Evolutionary conservation across 352 stramenopile genomes (phyloP), one percentile per base, ranked within the genome.

Genomic region (Phytophthora foliorum): DNA sequence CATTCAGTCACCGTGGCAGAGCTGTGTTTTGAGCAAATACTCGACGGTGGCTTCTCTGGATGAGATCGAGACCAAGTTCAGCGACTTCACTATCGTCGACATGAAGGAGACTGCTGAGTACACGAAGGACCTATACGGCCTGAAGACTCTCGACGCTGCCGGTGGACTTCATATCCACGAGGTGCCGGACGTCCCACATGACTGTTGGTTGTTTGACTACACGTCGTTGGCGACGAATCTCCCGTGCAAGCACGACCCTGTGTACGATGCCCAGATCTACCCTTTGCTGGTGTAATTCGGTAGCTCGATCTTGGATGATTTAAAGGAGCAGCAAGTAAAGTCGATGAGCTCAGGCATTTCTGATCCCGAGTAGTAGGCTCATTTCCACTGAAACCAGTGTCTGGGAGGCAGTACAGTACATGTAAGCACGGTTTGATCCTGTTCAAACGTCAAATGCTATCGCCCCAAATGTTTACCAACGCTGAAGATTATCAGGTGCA

Each of bases 151-250:
- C 4, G 71, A 78, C 53, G 54, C 42, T 0, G 44, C 60, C 7
- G 67, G 68, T 8, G 32, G 38, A 4, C 63, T 85, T 3, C 62
- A 76, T 59, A 67, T 74, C 10, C 62, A 77, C 51, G 38, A 56
- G 13, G 64, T 81, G 19, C 13, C 48, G 17, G 55, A 74, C 19
- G 75, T 81, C 21, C 59, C 65, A 13, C 77, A 86, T 63, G 72
- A 75, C 54, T 82, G 73, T 66, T 86, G 74, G 77, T 31, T 80
- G 39, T 68, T 80, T 17, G 68, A 80, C 68, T 77, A 75, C 68
- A 70, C 63, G 34, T 77, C 68, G 19, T 51, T 80, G 39, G 72
- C 55, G 4, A 77, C 69, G 9, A 42, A 72, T 13, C 41, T 77
- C 13, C 29, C 11, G 11, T 80, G 72, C 60, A 64, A 72, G 13